Evolutionary conservation across 148 eudicot genomes (phyloP).

Genomic region (Vaccinium vitisidaea): DNA sequence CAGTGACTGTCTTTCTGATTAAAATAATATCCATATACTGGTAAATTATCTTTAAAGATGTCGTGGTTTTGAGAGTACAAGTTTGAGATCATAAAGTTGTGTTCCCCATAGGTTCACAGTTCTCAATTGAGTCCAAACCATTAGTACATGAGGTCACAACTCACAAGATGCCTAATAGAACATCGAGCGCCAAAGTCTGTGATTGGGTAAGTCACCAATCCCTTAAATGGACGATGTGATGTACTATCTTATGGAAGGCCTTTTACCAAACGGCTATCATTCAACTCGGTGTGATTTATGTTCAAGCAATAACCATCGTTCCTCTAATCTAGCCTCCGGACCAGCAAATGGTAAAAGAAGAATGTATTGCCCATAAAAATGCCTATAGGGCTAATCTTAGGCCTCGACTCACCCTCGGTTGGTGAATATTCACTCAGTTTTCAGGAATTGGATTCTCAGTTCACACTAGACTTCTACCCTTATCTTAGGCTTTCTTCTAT

Average conservation of each 20-base stretch:
- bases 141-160: background rate
- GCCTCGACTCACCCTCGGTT: background rate
- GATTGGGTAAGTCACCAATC: no score
- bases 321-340: background rate
- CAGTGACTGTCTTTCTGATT: background rate
- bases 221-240: background rate
- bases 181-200: no score
- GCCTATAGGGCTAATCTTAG: background rate
- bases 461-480: background rate
- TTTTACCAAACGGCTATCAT: background rate
- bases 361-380: background rate
- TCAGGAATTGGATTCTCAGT: constrained; percentile 1
- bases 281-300: background rate
- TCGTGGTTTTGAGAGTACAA: background rate
- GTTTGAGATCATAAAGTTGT: background rate
- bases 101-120: background rate
- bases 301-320: background rate
- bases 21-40: background rate
- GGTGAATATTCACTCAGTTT: background rate
- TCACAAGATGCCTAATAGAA: background rate
- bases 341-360: background rate
- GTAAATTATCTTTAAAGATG: background rate
- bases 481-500: background rate
- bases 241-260: background rate
- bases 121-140: background rate